Conservation (phyloP, 441 rosid species). For the Bocquillonia castaneifolia region DNA sequence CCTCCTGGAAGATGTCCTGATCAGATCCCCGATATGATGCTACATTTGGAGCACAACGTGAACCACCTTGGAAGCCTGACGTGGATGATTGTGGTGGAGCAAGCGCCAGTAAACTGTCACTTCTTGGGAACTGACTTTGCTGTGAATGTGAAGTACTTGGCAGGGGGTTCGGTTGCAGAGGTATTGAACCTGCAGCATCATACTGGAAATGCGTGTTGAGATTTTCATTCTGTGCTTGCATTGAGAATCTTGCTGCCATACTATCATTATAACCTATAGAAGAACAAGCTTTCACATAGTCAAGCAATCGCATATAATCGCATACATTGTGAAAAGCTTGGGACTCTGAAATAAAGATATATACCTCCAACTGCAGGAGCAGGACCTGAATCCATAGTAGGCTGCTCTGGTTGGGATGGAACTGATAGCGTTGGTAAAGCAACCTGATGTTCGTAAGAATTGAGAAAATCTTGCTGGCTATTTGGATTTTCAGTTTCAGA, state of each 20-base stretch:
- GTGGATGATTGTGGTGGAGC: slow-evolving; percentile 40
- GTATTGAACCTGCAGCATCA: slow-evolving; percentile 38
- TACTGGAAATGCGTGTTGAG: slow-evolving; percentile 43
- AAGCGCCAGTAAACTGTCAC: slow-evolving; percentile 39
- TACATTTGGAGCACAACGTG: slow-evolving; percentile 36
- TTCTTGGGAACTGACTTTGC: slow-evolving; percentile 40
- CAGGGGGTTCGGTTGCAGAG: slow-evolving; percentile 44
- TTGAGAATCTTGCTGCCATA: slow-evolving; percentile 36
- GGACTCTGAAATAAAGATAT: background rate
- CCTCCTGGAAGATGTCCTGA: slow-evolving; percentile 67
- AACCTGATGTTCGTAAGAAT: slow-evolving; percentile 42
- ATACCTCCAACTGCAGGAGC: slow-evolving; percentile 59
- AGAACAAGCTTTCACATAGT: slow-evolving; percentile 5
- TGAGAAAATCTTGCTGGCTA: slow-evolving; percentile 37
- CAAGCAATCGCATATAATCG: slow-evolving; percentile 3
- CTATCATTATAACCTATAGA: slow-evolving; percentile 53
- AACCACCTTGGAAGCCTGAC: slow-evolving; percentile 37
- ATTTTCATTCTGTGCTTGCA: slow-evolving; percentile 48
- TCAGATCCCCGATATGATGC: slow-evolving; percentile 45
- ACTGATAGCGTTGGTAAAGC: slow-evolving; percentile 39
- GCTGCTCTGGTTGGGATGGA: slow-evolving; percentile 48
- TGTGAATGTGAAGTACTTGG: slow-evolving; percentile 29
- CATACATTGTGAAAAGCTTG: background rate
- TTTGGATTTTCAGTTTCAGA: slow-evolving; percentile 35
- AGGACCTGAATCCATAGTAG: slow-evolving; percentile 47